phyloP scores from a whole-genome alignment of 306 rosid species.

The Rosa rugosa region DNA sequence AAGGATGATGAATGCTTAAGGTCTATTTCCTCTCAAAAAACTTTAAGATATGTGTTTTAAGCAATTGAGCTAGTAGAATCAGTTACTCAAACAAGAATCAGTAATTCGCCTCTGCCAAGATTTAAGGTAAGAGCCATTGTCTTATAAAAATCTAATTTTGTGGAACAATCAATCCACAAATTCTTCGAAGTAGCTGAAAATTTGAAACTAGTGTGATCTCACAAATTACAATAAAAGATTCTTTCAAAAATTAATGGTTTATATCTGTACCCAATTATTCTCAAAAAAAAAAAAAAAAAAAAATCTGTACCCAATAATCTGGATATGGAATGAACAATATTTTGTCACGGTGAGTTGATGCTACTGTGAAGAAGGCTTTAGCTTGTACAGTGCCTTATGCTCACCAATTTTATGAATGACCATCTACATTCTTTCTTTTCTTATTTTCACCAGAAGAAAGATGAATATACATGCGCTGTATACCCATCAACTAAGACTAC shows the following conservation, averaged over 20 bases:
- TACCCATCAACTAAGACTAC: background rate
- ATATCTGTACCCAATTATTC: background rate
- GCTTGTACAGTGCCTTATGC: background rate
- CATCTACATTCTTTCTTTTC: background rate
- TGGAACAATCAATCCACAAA: background rate
- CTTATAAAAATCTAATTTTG: background rate
- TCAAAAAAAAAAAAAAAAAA: no score
- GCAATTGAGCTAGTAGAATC: background rate
- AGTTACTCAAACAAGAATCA: background rate
- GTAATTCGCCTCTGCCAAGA: background rate
- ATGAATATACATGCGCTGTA: background rate
- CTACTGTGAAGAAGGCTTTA: background rate
- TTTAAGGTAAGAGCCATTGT: background rate
- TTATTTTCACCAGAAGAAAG: background rate
- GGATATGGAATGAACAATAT: background rate
- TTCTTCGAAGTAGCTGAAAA: background rate
- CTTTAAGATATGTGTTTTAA: slow-evolving; percentile 10
- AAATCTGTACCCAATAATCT: background rate
- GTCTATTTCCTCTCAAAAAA: slow-evolving; percentile 41
- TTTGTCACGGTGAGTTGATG: background rate
- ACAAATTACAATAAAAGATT: background rate
- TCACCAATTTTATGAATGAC: background rate
- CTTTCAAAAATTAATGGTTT: background rate
- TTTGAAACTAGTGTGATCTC: background rate
- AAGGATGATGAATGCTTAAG: slow-evolving; percentile 88